These are phyloP conservation scores for Debaryomycetaceae sp. DNA, from an alignment of 1,139 yeast genomes.

Conservation along the genomic window DNA sequence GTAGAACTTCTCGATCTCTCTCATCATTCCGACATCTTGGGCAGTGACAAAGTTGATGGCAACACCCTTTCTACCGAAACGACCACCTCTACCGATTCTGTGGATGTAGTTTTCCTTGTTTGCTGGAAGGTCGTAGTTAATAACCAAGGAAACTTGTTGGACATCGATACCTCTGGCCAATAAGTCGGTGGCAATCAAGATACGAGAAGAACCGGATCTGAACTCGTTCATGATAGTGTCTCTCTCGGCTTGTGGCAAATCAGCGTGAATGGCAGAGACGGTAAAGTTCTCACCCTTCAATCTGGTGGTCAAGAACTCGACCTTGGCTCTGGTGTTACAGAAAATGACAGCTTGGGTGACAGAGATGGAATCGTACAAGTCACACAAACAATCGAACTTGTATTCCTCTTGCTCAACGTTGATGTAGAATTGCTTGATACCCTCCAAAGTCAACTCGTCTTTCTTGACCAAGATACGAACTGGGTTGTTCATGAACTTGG, in stretches of 20 bases:
- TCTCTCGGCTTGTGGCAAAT: slow-evolving; percentile 94
- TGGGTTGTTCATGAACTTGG: slow-evolving; percentile 96
- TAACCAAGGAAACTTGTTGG: slow-evolving; percentile 97
- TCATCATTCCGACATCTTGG: slow-evolving; percentile 88
- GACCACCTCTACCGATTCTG: slow-evolving; percentile 99
- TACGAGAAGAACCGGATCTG: slow-evolving; percentile 98
- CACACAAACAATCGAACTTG: slow-evolving; percentile 95
- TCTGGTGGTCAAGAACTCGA: slow-evolving; percentile 86
- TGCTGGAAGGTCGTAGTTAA: slow-evolving; percentile 95
- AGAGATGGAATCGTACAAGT: slow-evolving; percentile 94
- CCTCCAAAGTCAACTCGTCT: slow-evolving; percentile 97
- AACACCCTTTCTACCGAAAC: slow-evolving; percentile 99
- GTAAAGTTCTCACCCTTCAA: slow-evolving; percentile 87
- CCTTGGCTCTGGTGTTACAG: slow-evolving; percentile 99
- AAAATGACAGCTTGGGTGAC: slow-evolving; percentile 98
- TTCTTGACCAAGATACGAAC: slow-evolving; percentile 95
- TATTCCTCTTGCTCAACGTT: slow-evolving; percentile 90
- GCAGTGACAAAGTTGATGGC: slow-evolving; percentile 96
- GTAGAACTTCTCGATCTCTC: slow-evolving; percentile 98
- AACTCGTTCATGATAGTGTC: slow-evolving; percentile 98
- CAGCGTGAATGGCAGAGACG: slow-evolving; percentile 97
- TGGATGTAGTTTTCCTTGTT: slow-evolving; percentile 98
- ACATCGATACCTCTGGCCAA: slow-evolving; percentile 99
- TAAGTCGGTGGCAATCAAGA: slow-evolving; percentile 93
- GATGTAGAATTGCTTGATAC: slow-evolving; percentile 95